Percentiles rank a stretch among this genome's conserved stretches.
These are phyloP conservation scores for Fraxinus ornus DNA, from an alignment of 305 asterid genomes.

Conservation along the genomic window DNA sequence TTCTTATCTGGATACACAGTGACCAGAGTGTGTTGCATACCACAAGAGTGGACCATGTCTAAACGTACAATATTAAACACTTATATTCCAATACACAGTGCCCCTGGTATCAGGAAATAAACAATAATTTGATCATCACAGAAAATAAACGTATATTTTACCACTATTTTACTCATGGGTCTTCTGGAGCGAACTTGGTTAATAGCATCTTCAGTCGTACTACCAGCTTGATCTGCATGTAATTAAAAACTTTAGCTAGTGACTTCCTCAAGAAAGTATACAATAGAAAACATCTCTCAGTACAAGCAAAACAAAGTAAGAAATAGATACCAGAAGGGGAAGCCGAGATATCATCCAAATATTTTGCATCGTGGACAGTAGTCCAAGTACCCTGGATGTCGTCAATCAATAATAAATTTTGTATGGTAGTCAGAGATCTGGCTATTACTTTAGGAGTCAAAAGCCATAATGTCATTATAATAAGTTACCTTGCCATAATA, in stretches of 20 bases:
- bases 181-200: slow-evolving; percentile 73
- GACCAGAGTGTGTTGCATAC: too few relatives aligned
- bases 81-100: neutral
- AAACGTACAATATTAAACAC: neutral
- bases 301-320: slow-evolving; percentile 1
- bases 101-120: neutral
- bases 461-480: neutral
- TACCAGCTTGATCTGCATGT: slow-evolving; percentile 44
- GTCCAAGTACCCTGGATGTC: slow-evolving; percentile 55
- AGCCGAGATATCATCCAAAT: slow-evolving; percentile 47
- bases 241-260: slow-evolving; percentile 17
- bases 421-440: neutral
- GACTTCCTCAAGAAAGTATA: neutral
- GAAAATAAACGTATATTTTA: slow-evolving; percentile 17
- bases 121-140: neutral
- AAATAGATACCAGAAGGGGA: slow-evolving; percentile 45
- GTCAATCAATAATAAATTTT: neutral
- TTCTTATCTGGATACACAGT: too few relatives aligned
- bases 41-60: too few relatives aligned
- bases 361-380: slow-evolving; percentile 46
- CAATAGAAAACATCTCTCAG: neutral
- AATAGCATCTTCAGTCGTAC: slow-evolving; percentile 78
- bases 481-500: slow-evolving; percentile 53
- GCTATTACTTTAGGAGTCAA: neutral
- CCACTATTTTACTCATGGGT: slow-evolving; percentile 84